Percentiles rank a stretch among this genome's conserved stretches.
Conservation (phyloP, 106 monocot species). For the Cymbidium sinense region DNA sequence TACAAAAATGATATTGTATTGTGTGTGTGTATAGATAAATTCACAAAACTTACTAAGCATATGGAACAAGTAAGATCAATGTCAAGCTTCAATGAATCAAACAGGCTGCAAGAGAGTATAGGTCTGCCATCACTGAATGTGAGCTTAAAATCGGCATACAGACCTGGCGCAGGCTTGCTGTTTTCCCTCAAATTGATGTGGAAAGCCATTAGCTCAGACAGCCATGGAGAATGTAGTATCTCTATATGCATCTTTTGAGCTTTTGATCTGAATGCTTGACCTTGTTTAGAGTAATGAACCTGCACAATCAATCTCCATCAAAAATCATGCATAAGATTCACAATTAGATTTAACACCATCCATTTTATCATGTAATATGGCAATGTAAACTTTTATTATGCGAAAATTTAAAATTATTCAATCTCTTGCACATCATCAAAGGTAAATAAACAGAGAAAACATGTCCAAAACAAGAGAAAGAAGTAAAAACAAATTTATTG, state of each 20-base stretch:
- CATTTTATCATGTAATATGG: too few species aligned
- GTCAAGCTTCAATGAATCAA: slow-evolving; percentile 72
- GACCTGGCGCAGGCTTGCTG: slow-evolving; percentile 22
- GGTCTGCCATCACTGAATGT: slow-evolving; percentile 53
- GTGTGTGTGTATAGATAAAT: too few species aligned
- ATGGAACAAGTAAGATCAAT: slow-evolving; percentile 84
- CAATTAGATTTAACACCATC: too few species aligned
- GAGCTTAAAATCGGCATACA: slow-evolving; percentile 57
- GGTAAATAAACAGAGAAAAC: too few species aligned
- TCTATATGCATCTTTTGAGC: slow-evolving; percentile 74
- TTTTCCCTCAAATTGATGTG: slow-evolving; percentile 58
- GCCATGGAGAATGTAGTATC: slow-evolving; percentile 90
- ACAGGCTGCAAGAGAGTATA: slow-evolving; percentile 41
- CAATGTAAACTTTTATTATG: too few species aligned
- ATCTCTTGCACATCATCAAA: too few species aligned
- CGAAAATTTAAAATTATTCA: too few species aligned
- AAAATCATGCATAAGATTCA: too few species aligned
- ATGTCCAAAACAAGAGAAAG: too few species aligned
- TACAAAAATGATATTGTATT: too few species aligned
- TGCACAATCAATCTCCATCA: slow-evolving; percentile 16
- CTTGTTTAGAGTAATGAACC: slow-evolving; percentile 87
- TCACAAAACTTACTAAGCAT: slow-evolving; percentile 54
- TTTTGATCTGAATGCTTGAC: slow-evolving; percentile 57
- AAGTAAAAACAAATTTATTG: too few species aligned
- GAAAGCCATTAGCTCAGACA: slow-evolving; percentile 77